These are phyloP conservation scores for Iris macrosiphon DNA, from an alignment of 106 monocot species.

Conservation along the genomic window DNA sequence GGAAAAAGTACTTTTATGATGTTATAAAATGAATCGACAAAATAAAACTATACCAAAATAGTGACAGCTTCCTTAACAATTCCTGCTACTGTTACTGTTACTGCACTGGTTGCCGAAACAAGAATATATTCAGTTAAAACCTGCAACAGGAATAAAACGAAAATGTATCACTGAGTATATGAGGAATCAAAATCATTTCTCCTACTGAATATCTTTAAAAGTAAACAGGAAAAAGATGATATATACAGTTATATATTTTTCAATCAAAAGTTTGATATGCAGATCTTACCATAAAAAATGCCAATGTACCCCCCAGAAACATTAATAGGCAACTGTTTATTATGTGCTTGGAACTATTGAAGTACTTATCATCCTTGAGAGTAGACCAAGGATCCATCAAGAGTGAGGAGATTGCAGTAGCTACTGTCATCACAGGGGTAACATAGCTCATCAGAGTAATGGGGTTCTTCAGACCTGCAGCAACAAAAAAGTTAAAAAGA, in stretches of 20 bases:
- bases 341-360: conserved; percentile 55
- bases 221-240: not conserved
- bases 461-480: conserved; percentile 62
- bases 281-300: conserved; percentile 67
- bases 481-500: not conserved
- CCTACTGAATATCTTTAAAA: too few species aligned
- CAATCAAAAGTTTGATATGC: not conserved
- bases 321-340: conserved; percentile 49
- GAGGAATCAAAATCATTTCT: too few species aligned
- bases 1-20: too few species aligned
- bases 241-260: not conserved
- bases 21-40: too few species aligned
- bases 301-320: conserved; percentile 61
- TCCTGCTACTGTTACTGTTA: conserved; percentile 83
- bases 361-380: conserved; percentile 46
- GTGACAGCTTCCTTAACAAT: conserved; percentile 89
- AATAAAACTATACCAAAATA: conserved; percentile 53
- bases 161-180: not conserved
- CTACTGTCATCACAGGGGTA: conserved; percentile 71
- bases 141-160: conserved; percentile 34
- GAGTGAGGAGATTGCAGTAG: conserved; percentile 64
- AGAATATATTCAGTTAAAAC: conserved; percentile 92
- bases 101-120: conserved; percentile 83
- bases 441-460: conserved; percentile 79
- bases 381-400: conserved; percentile 67